Base-by-base conservation (phyloP, 805 yeast species). In the Danielia oregonensis region DNA sequence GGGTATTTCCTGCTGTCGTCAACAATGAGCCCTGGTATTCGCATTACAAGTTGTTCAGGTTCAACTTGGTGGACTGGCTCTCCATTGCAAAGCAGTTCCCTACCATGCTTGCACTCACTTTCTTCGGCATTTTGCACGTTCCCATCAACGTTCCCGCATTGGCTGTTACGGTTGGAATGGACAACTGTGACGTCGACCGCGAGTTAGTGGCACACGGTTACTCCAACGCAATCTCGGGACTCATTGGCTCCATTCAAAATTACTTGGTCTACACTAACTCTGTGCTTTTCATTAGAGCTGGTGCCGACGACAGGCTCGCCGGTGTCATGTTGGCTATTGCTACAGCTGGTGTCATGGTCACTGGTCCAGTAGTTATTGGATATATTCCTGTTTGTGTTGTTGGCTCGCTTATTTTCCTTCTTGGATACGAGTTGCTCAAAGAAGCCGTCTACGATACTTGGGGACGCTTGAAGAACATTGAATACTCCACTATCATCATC, bases 91-190 rank as follows among this genome's bases (percentile, higher is more conserved):
- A 71, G 35, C 86, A 88, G 51, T 41, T 88, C 13, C 98, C 98
- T 5, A 83, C 95, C 2, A 93, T 93, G 96, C 63, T 91, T 36
- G 98, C 98, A 0, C 68, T 93, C 44, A 89, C 97, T 0, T 93
- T 93, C 55, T 93, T 93, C 52, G 98, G 98, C 9, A 83, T 93
- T 25, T 64, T 93, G 36, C 98, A 93, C 51, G 98, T 93, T 8
- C 98, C 98, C 4, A 93, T 93, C 40, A 93, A 93, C 55, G 97
- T 93, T 10, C 98, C 98, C 1, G 97, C 98, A 0, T 69, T 93
- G 30, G 97, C 97, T 0, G 93, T 89, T 12, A 83, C 95, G 5
- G 74, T 86, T 1, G 86, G 86, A 3, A 82, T 85, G 74, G 93
- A 85, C 57, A 80, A 81, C 37, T 77, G 85, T 46, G 95, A 89